These are phyloP conservation scores for Paramecium sonneborni DNA, from an alignment of 73 alveolate genomes.

Conservation along the genomic window DNA sequence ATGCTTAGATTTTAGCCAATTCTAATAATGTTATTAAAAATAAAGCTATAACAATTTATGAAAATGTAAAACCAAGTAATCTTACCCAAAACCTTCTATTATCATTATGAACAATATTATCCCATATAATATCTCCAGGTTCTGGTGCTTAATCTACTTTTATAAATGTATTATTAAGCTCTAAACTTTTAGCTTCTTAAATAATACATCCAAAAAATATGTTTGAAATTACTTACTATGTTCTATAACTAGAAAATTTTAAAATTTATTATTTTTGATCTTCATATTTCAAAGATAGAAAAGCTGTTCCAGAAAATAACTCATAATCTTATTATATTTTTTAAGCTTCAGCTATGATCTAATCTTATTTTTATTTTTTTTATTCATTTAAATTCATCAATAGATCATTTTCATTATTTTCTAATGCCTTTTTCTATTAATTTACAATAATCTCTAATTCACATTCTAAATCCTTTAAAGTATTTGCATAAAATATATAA, in stretches of 20 bases:
- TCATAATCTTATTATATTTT: neutral
- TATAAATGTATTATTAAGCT: neutral
- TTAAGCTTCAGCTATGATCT: neutral
- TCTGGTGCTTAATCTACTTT: constrained; percentile 68
- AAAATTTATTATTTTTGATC: constrained; percentile 3
- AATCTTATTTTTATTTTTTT: neutral
- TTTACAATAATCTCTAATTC: neutral
- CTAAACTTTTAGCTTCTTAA: neutral
- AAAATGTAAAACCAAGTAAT: constrained; percentile 1
- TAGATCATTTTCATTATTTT: neutral
- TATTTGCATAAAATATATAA: neutral
- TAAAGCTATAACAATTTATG: neutral
- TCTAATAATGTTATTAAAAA: neutral
- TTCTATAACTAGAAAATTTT: neutral
- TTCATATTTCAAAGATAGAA: constrained; percentile 33
- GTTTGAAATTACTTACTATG: neutral
- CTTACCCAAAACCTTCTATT: neutral
- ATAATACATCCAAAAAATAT: neutral
- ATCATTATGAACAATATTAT: neutral
- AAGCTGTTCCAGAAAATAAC: constrained; percentile 28
- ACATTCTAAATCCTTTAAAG: neutral
- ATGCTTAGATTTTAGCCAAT: neutral
- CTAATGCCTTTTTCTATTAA: neutral
- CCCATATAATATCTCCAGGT: constrained; percentile 62
- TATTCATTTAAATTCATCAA: neutral